phyloP scores from a whole-genome alignment of 164 flowering plant genomes.

The Magnolia officinalis region DNA sequence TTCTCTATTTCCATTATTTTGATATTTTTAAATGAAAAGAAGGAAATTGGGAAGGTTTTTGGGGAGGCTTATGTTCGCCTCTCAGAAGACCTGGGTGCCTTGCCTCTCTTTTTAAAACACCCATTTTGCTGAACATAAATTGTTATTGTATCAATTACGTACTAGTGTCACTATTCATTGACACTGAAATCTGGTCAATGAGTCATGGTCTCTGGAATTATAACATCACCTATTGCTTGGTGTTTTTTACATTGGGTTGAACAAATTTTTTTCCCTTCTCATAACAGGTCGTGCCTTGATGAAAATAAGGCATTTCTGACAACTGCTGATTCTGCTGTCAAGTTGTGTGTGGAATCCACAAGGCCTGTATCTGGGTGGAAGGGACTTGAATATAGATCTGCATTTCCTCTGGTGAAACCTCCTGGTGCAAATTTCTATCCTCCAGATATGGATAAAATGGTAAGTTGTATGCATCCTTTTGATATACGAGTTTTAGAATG shows the following conservation, averaged over 20 bases:
- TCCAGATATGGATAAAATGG: constrained; percentile 90
- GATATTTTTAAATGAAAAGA: too few relatives aligned
- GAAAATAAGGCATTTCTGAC: constrained; percentile 87
- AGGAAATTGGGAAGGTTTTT: too few relatives aligned
- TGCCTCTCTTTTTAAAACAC: too few relatives aligned
- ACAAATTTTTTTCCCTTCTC: background rate
- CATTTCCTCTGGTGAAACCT: constrained; percentile 78
- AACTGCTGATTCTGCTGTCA: constrained; percentile 89
- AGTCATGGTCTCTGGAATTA: background rate
- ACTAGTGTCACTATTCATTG: too few relatives aligned
- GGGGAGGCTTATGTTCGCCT: too few relatives aligned
- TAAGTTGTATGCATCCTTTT: constrained; percentile 17
- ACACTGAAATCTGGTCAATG: too few relatives aligned
- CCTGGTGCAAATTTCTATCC: constrained; percentile 96
- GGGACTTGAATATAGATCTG: constrained; percentile 77
- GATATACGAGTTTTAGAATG: background rate
- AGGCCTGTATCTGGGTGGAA: constrained; percentile 77
- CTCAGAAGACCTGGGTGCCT: too few relatives aligned
- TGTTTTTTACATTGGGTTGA: background rate
- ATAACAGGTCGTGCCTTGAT: constrained; percentile 82
- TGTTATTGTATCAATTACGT: too few relatives aligned
- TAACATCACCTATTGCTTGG: background rate
- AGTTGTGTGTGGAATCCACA: constrained; percentile 56
- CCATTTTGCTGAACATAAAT: too few relatives aligned
- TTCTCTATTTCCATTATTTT: too few relatives aligned